Evolutionary conservation across 441 rosid genomes (phyloP), one percentile per base, ranked within the genome.

Genomic region (Flueggea neowawraea): DNA sequence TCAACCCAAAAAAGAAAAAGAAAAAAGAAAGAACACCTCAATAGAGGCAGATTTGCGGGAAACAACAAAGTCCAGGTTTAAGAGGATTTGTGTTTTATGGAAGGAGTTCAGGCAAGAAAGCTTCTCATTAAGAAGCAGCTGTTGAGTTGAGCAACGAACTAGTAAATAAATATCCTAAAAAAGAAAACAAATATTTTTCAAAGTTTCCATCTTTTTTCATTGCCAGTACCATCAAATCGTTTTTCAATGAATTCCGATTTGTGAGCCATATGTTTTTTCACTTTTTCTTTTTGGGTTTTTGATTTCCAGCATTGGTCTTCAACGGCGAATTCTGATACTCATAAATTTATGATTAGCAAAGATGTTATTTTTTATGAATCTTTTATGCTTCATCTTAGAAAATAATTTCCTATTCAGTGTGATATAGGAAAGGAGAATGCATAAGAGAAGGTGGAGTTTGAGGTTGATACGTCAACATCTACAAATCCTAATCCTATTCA

Each of bases 51-150:
- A 60, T 22, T 84, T 82, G 93, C 88, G 78, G 65, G 86, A 80
- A 73, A 75, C 77, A 54, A 75, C 75, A 52, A 84, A 78, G 70
- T 89, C 98, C 0, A 86, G 88, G 78, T 92, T 92, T 73, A 64
- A 74, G 73, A 83, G 96, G 79, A 84, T 92, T 60, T 89, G 98
- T 75, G 98, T 92, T 54, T 92, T 92, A 96, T 58, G 98, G 98
- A 16, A 92, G 98, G 82, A 83, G 88, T 67, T 74, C 96, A 0
- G 98, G 96, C 49, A 92, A 86, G 74, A 92, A 92, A 73, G 32
- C 89, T 57, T 84, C 85, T 73, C 89, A 92, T 71, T 96, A 87
- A 67, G 96, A 89, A 76, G 95, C 98, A 28, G 98, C 98, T 5
- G 77, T 83, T 68, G 86, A 87, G 71, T 73, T 92, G 71, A 96